Evolutionary conservation across 2,329 filamentous ascomycete genomes (phyloP), one percentile per base, ranked within the genome.

Genomic region (Akanthomyces dipterigenus): DNA sequence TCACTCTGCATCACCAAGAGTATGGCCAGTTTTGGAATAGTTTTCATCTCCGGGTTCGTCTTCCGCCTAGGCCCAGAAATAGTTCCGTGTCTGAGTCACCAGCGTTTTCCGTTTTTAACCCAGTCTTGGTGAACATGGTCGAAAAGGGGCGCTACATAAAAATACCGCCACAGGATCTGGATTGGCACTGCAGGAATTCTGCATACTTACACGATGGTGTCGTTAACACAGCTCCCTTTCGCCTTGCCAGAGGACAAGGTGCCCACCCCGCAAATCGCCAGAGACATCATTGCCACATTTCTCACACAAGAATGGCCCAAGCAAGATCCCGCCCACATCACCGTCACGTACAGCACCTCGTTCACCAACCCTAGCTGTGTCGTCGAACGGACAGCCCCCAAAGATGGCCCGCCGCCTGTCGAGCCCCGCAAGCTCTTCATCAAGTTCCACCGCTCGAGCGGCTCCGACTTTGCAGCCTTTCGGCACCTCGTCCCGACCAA

Each of bases 341-440:
- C 11, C 6, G 43, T 63, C 11, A 42, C 51, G 7, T 62, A 64
- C 38, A 43, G 53, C 40, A 54, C 56, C 9, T 61, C 58, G 1
- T 64, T 60, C 42, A 61, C 63, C 14, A 64, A 65, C 26, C 55
- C 64, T 11, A 51, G 62, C 48, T 64, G 61, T 34, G 7, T 45
- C 16, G 59, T 65, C 3, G 53, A 63, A 48, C 63, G 64, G 20
- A 60, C 60, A 1, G 43, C 34, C 2, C 43, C 55, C 8, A 9
- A 3, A 14, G 16, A 7, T 18, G 31, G 43, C 16, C 3, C 43
- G 11, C 7, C 31, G 6, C 28, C 28, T 22, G 11, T 22, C 16
- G 64, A 65, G 50, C 64, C 64, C 2, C 40, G 54, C n/a, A 65
- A 65, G 28, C 48, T 66, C 4, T 66, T 66, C 42, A 63, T 66